phyloP scores from a whole-genome alignment of 2,329 filamentous ascomycete species.

The Penicillium sp. region DNA sequence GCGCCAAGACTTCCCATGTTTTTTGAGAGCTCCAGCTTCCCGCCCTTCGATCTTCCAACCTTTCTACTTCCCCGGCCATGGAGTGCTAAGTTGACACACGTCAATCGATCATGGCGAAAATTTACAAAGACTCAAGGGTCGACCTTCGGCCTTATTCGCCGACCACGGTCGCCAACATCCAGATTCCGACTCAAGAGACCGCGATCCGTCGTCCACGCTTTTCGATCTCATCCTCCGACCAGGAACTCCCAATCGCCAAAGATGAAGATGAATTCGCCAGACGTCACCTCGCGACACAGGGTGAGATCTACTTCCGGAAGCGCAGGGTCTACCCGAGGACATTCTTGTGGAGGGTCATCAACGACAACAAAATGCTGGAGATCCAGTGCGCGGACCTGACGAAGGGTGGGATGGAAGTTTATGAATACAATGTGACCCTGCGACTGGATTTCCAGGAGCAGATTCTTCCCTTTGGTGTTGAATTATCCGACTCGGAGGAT shows the following conservation, averaged over 20 bases:
- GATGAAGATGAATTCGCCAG: constrained; percentile 67
- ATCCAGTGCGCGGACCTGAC: constrained; percentile 79
- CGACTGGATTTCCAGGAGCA: constrained; percentile 72
- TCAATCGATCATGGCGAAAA: constrained; percentile 58
- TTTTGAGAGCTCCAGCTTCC: constrained; percentile 35
- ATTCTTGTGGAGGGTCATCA: constrained; percentile 87
- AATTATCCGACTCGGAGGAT: constrained; percentile 74
- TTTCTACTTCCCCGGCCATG: constrained; percentile 28
- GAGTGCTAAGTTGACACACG: constrained; percentile 30
- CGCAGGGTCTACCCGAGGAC: constrained; percentile 73
- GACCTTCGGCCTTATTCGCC: constrained; percentile 72
- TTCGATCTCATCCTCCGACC: constrained; percentile 44
- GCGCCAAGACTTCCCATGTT: constrained; percentile 38
- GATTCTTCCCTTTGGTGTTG: constrained; percentile 75
- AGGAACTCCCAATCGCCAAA: constrained; percentile 49
- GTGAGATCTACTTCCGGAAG: constrained; percentile 80
- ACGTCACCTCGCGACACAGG: constrained; percentile 71
- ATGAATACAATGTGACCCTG: constrained; percentile 71
- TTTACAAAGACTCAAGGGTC: constrained; percentile 84
- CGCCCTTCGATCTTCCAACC: constrained; percentile 27
- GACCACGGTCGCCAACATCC: constrained; percentile 68
- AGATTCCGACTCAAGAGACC: constrained; percentile 55
- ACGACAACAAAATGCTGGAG: constrained; percentile 76
- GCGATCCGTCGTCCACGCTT: constrained; percentile 47
- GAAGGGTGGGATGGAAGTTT: constrained; percentile 59